Base-by-base conservation (phyloP, 768 basidiomycete genomes). In the Russula emetica region DNA sequence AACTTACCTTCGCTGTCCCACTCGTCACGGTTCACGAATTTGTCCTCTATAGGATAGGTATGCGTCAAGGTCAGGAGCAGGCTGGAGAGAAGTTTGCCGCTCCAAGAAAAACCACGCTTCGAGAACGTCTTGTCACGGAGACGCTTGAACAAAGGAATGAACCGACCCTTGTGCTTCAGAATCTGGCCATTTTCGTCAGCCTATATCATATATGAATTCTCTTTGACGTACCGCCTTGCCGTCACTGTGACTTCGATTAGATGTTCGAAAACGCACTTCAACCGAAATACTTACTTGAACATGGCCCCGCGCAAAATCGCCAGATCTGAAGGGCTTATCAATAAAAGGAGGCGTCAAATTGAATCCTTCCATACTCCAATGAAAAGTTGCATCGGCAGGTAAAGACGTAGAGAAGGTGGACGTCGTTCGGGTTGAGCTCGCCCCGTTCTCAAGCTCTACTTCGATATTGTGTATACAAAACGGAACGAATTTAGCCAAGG, bases 101-200 rank as follows among this genome's bases (percentile, higher is more conserved):
- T 87, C 80, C 89, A 91, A 4, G 87, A 85, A 76, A 84, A 94
- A 4, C 90, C 90, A 55, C 89, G 83, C 74, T 94, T 92, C 1
- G 90, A 87, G 56, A 84, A 80, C 0, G 88, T 85, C 69, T 87
- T 87, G 61, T 85, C 79, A 69, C 85, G 84, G 64, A 94, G 80
- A 9, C 86, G 72, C 61, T 78, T 77, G 40, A 94, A 74, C 30
- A 92, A 74, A 4, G 81, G 76, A 51, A 88, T 73, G 38, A 92
- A 73, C 55, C 86, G 79, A 20, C 83, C 78, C 72, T 82, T 80
- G 73, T 92, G 84, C 69, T 78, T 78, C 32, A 92, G 75, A 22
- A 90, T 72, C 89, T 91, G 61, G n/a, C 5, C 62, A 42, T 26
- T 55, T 36, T 51, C 57, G 14, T 60, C 22, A 68, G 61, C n/a